phyloP scores from a whole-genome alignment of 169 alveolate genomes.

The Plasmodium berghei region DNA sequence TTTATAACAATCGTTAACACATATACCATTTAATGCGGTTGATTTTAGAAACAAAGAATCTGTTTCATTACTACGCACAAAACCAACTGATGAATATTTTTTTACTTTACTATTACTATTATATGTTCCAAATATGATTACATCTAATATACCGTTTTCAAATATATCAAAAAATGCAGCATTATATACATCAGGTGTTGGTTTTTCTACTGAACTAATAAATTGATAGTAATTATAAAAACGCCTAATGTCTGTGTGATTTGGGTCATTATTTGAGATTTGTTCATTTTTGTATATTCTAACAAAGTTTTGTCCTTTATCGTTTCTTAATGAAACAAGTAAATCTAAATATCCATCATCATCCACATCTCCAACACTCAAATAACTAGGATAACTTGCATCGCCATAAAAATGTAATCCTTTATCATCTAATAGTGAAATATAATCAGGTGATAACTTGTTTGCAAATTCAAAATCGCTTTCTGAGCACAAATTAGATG shows the following conservation, averaged over 20 bases:
- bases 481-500: slow-evolving; percentile 83
- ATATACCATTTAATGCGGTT: slow-evolving; percentile 77
- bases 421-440: slow-evolving; percentile 35
- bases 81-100: slow-evolving; percentile 42
- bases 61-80: slow-evolving; percentile 69
- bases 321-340: slow-evolving; percentile 52
- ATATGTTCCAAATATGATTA: slow-evolving; percentile 77
- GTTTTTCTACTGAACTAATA: slow-evolving; percentile 38
- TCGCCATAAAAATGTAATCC: slow-evolving; percentile 65
- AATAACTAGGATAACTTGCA: slow-evolving; percentile 50
- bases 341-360: slow-evolving; percentile 72
- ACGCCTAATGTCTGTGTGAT: slow-evolving; percentile 24
- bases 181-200: slow-evolving; percentile 51
- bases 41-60: slow-evolving; percentile 78
- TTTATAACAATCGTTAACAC: slow-evolving; percentile 65
- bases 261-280: slow-evolving; percentile 19
- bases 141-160: slow-evolving; percentile 82
- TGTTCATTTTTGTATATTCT: slow-evolving; percentile 68
- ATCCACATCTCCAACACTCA: slow-evolving; percentile 75
- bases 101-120: slow-evolving; percentile 16
- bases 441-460: slow-evolving; percentile 24
- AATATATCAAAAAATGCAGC: slow-evolving; percentile 81
- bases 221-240: slow-evolving; percentile 63
- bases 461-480: slow-evolving; percentile 80
- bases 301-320: slow-evolving; percentile 64